Conservation (phyloP, 352 stramenopile genomes). For the Phytophthora pinifolia region DNA sequence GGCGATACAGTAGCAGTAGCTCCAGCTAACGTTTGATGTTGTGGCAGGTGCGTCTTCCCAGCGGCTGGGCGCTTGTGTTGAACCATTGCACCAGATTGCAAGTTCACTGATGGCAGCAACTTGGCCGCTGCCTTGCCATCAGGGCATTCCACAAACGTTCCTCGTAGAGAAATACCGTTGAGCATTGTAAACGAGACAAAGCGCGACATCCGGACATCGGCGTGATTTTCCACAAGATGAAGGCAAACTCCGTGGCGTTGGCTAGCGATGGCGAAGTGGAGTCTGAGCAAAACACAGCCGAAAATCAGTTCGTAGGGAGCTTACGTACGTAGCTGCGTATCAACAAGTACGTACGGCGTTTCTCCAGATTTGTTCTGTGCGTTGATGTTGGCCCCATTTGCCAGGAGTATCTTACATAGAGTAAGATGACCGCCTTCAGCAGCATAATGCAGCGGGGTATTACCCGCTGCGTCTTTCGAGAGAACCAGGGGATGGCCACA, state of each 20-base stretch:
- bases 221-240: conserved; percentile 58
- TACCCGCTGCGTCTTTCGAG: conserved; percentile 58
- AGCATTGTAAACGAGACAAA: conserved; percentile 58
- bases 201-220: conserved; percentile 61
- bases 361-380: conserved; percentile 77
- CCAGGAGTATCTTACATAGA: conserved; percentile 60
- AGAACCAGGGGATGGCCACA: conserved; percentile 73
- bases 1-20: conserved; percentile 21
- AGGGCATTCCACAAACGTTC: conserved; percentile 65
- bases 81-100: conserved; percentile 35
- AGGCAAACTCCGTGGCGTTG: conserved; percentile 68
- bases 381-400: conserved; percentile 73
- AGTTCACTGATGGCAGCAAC: conserved; percentile 58
- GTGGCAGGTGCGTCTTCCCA: conserved; percentile 16
- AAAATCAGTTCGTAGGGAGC: neutral
- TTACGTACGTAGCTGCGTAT: neutral
- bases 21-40: conserved; percentile 19
- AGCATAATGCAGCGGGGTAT: conserved; percentile 77
- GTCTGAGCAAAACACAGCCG: conserved; percentile 26
- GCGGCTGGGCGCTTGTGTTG: conserved; percentile 17
- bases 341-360: conserved; percentile 55
- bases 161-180: conserved; percentile 52
- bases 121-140: conserved; percentile 49
- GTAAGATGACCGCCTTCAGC: conserved; percentile 73
- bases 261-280: conserved; percentile 84